Base-by-base conservation (phyloP, 345 rosid genomes). In the Pelargonium nanum region DNA sequence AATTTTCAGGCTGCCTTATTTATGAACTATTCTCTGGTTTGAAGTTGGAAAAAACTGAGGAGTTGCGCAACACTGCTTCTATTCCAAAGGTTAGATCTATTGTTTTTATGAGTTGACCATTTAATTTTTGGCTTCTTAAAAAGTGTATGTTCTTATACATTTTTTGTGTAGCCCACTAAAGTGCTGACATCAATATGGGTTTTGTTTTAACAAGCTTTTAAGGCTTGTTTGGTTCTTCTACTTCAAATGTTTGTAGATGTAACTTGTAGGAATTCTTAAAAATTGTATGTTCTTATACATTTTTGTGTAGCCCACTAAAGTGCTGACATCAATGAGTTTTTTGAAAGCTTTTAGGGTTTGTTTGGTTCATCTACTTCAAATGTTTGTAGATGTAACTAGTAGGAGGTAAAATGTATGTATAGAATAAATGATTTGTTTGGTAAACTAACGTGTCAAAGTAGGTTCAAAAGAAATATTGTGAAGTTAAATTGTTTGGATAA, bases 31-130 rank as follows among this genome's bases (percentile, higher is more conserved):
- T 93, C 76, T 87, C 99, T 75, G 83, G 86, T 44, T 64, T 67
- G 65, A 89, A 81, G 81, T 80, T 93, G 74, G 85, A 80, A 30
- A 93, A 79, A 81, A 93, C 99, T 30, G 97, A 93, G 81, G 99
- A 93, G 70, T 72, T 93, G 75, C 91, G 99, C n/a, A 87, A 80
- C 70, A 93, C 86, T 70, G 84, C 76, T 63, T 81, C 95, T 76
- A 93, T 89, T 69, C 96, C 99, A 5, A 93, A 89, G 99, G 99
- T 93, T 75, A 7, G 58, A 61, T 45, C 32, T 68, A 21, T 59
- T 22, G 25, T 32, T 22, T 59, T 26, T 10, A 2, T 20, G 32
- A 52, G 32, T 56, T n/a, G 1, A n/a, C 34, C 30, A 26, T n/a
- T 12, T 57, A 50, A 22, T 51, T n/a, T 24, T 26, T 57, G 12